These are phyloP conservation scores for Catharanthus roseus DNA, from an alignment of 257 asterid species.

Conservation along the genomic window DNA sequence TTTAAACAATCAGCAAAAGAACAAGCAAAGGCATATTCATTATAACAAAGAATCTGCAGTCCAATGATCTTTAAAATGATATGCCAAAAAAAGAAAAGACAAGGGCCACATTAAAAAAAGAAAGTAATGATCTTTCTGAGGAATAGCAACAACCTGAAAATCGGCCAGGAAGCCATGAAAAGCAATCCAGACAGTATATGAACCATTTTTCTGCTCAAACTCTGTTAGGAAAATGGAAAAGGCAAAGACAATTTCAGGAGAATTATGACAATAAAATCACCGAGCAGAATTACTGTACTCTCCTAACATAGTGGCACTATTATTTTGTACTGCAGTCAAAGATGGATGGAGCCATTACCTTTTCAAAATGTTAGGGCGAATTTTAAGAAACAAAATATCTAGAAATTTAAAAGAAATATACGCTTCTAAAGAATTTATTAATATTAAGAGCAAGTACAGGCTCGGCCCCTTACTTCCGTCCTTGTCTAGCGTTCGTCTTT, in stretches of 20 bases:
- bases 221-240: constrained; percentile 34
- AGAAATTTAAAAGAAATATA: no score
- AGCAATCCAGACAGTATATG: constrained; percentile 86
- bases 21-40: constrained; percentile 4
- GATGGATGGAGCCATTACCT: no score
- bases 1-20: constrained; percentile 33
- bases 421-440: no score
- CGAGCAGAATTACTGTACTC: neutral
- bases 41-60: neutral
- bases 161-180: constrained; percentile 90
- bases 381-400: no score
- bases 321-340: no score
- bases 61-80: neutral
- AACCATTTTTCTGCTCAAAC: constrained; percentile 83
- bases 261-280: constrained; percentile 8
- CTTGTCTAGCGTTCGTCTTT: no score
- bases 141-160: constrained; percentile 62
- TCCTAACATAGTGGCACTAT: no score
- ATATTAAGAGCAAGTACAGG: no score
- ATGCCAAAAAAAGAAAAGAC: neutral
- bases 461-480: no score
- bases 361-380: no score
- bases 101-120: no score
- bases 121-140: neutral
- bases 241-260: neutral